phyloP scores from a whole-genome alignment of 1,284 basidiomycete genomes.

The Gymnopus androsaceus region DNA sequence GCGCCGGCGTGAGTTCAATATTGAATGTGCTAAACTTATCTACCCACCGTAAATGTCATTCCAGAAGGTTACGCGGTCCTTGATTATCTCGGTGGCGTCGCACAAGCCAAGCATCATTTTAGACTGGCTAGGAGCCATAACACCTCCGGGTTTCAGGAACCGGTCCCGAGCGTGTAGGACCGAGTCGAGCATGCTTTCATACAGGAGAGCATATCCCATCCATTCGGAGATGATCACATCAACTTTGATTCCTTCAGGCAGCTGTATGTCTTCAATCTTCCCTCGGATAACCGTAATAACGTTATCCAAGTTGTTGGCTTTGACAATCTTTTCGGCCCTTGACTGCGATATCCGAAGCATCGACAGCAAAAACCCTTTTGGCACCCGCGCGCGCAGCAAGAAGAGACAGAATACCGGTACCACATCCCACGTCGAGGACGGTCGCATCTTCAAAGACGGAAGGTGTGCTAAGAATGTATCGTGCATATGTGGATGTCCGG shows the following conservation, averaged over 20 bases:
- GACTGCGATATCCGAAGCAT: slow-evolving; percentile 85
- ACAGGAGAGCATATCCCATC: slow-evolving; percentile 95
- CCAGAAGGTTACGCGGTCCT: slow-evolving; percentile 90
- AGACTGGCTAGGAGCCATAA: slow-evolving; percentile 93
- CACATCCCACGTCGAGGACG: slow-evolving; percentile 95
- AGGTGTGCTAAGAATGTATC: slow-evolving; percentile 89
- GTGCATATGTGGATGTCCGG: slow-evolving; percentile 90
- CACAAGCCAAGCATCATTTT: slow-evolving; percentile 84
- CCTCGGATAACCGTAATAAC: slow-evolving; percentile 60
- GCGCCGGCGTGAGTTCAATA: background rate
- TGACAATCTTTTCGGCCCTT: slow-evolving; percentile 84
- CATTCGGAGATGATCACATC: slow-evolving; percentile 97
- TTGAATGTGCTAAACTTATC: background rate
- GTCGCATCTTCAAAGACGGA: slow-evolving; percentile 81
- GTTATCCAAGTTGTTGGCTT: slow-evolving; percentile 75
- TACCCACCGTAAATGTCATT: slow-evolving; percentile 81
- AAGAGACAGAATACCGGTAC: slow-evolving; percentile 90
- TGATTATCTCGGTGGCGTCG: slow-evolving; percentile 72
- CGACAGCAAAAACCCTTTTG: slow-evolving; percentile 90
- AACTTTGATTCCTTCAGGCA: slow-evolving; percentile 76
- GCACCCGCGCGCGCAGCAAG: slow-evolving; percentile 93
- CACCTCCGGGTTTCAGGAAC: slow-evolving; percentile 71
- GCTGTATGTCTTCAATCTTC: slow-evolving; percentile 49
- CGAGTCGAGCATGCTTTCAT: slow-evolving; percentile 97
- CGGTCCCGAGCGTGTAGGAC: slow-evolving; percentile 86